These are phyloP conservation scores for Penicillium cinerascens DNA, from an alignment of 495 filamentous ascomycete genomes.

Conservation along the genomic window DNA sequence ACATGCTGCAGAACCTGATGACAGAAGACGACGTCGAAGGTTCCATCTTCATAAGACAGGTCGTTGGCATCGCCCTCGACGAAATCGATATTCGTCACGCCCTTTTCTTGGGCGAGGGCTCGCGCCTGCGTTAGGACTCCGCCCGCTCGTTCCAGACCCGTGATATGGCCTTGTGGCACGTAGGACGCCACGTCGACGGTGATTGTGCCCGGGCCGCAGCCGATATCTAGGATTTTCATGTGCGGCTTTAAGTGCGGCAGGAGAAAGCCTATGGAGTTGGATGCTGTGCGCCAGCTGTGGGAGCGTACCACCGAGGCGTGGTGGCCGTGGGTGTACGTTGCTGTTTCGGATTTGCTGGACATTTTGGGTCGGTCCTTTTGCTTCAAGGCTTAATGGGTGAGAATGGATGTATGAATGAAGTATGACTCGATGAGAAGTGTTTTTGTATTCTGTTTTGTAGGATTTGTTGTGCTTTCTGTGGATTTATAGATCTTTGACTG, in stretches of 20 bases:
- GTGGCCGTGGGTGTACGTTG: constrained; percentile 50
- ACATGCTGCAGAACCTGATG: constrained; percentile 56
- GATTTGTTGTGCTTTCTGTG: background rate
- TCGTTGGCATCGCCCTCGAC: constrained; percentile 42
- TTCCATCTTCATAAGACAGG: constrained; percentile 41
- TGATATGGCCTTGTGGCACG: constrained; percentile 45
- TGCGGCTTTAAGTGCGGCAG: constrained; percentile 43
- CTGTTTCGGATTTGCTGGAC: constrained; percentile 25
- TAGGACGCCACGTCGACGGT: constrained; percentile 48
- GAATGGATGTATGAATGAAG: background rate
- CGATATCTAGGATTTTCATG: constrained; percentile 54
- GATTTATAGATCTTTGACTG: background rate
- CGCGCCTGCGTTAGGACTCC: constrained; percentile 37
- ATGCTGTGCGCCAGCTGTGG: constrained; percentile 48
- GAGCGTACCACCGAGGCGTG: constrained; percentile 45
- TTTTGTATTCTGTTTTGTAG: background rate
- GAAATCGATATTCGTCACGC: constrained; percentile 45
- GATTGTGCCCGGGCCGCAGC: constrained; percentile 58
- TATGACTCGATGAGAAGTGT: background rate
- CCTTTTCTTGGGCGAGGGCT: constrained; percentile 29
- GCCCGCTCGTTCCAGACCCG: constrained; percentile 36
- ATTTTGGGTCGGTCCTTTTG: constrained; percentile 1
- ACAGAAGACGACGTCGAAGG: constrained; percentile 55
- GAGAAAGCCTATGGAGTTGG: constrained; percentile 47
- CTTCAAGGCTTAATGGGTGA: too few relatives aligned